Percentiles rank a stretch among this genome's conserved stretches.
phyloP scores from a whole-genome alignment of 2,329 filamentous ascomycete genomes.

The Trichoderma atrobrunneum region DNA sequence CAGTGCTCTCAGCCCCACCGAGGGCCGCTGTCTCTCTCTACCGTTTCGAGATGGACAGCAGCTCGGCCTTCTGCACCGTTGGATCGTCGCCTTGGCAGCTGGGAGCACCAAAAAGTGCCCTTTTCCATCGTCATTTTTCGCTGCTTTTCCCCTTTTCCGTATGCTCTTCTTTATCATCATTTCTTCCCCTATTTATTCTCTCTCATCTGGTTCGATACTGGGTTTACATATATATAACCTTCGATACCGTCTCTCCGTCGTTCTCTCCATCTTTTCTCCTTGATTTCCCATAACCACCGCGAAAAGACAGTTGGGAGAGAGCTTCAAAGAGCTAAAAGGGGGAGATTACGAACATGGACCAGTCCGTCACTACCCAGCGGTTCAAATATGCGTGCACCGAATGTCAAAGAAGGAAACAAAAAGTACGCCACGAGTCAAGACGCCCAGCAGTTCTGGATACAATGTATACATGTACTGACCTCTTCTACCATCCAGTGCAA shows the following conservation, averaged over 20 bases:
- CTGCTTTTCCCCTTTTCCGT: background rate
- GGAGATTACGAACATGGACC: background rate
- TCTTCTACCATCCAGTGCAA: conserved; percentile 28
- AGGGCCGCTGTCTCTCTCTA: background rate
- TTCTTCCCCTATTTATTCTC: background rate
- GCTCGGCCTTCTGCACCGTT: background rate
- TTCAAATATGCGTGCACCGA: conserved; percentile 37
- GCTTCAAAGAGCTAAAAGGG: background rate
- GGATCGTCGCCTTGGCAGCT: background rate
- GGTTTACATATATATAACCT: background rate
- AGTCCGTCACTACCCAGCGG: background rate
- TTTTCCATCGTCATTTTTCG: background rate
- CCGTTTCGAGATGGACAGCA: background rate
- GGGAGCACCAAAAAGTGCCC: background rate
- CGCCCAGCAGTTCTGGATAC: background rate
- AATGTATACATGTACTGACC: background rate
- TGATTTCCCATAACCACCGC: background rate
- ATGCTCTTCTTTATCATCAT: background rate
- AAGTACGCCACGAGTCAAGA: conserved; percentile 25
- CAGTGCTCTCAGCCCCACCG: background rate
- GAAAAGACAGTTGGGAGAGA: background rate
- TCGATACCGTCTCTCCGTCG: background rate
- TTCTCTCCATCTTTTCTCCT: no score
- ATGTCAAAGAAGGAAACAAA: conserved; percentile 41
- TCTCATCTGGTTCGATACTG: background rate